Conservation (phyloP, 176 grass and related monocot genomes). For the Carex cristatella region DNA sequence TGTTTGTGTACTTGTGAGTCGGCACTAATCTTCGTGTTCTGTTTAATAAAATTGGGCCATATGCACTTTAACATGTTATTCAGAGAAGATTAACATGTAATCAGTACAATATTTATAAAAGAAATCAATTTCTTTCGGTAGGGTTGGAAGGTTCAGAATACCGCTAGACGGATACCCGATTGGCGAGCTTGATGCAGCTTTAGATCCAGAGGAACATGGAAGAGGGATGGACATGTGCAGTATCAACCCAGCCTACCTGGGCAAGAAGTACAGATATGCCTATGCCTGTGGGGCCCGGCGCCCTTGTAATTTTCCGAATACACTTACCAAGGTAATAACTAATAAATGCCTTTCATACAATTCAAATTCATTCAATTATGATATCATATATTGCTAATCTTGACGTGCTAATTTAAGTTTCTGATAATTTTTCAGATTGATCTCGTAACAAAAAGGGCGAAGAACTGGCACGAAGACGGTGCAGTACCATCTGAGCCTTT, state of each 20-base stretch:
- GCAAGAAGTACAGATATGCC: conserved; percentile 78
- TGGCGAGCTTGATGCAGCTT: conserved; percentile 60
- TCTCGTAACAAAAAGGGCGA: conserved; percentile 67
- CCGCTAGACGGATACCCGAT: conserved; percentile 72
- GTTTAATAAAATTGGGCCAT: neutral
- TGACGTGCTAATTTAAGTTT: neutral
- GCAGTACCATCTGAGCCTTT: conserved; percentile 85
- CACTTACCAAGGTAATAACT: conserved; percentile 57
- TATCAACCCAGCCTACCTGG: conserved; percentile 74
- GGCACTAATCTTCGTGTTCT: neutral
- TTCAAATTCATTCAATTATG: neutral
- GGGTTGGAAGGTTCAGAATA: conserved; percentile 89
- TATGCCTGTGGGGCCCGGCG: conserved; percentile 84
- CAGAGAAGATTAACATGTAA: neutral
- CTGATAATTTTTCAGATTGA: conserved; percentile 40
- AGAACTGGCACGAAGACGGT: conserved; percentile 90
- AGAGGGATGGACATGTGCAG: conserved; percentile 96
- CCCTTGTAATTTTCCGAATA: conserved; percentile 99
- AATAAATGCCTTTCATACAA: neutral
- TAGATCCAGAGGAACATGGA: conserved; percentile 82
- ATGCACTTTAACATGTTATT: neutral
- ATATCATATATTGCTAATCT: neutral
- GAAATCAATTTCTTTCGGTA: neutral
- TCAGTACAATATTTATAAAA: neutral
- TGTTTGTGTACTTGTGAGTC: neutral